phyloP scores from a whole-genome alignment of 78 protist genomes.

The Protostelium mycophagum region DNA sequence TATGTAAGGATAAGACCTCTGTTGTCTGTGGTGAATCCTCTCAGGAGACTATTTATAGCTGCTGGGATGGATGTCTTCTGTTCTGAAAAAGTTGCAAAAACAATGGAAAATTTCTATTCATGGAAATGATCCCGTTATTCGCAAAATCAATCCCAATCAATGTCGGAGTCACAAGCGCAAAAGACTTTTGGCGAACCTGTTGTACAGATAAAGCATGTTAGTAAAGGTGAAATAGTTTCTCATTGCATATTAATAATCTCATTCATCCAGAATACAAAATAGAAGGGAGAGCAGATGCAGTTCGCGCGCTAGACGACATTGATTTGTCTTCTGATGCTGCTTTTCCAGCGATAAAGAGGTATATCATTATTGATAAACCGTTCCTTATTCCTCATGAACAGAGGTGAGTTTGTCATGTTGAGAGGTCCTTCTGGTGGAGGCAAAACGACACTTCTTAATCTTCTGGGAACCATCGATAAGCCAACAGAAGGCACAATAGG shows the following conservation, averaged over 20 bases:
- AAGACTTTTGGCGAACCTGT: constrained; percentile 5
- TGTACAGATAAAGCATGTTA: neutral
- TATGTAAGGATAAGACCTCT: too few species aligned
- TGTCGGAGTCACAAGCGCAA: neutral
- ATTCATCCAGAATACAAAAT: constrained; percentile 53
- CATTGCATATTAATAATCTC: neutral
- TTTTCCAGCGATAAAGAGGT: constrained; percentile 24
- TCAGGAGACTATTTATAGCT: too few species aligned
- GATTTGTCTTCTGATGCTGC: constrained; percentile 43
- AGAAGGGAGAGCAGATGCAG: constrained; percentile 69
- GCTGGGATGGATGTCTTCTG: too few species aligned
- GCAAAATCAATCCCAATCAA: too few species aligned
- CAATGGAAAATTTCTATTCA: too few species aligned
- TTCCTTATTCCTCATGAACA: neutral
- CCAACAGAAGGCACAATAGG: constrained; percentile 62
- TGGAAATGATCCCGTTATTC: too few species aligned
- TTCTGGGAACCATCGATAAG: constrained; percentile 87
- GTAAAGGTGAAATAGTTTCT: neutral
- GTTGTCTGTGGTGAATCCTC: too few species aligned
- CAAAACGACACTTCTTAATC: constrained; percentile 86
- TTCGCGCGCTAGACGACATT: constrained; percentile 68
- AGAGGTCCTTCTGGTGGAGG: constrained; percentile 96
- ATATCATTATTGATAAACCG: too few species aligned
- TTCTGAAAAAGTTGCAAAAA: too few species aligned
- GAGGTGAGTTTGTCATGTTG: constrained; percentile 90